Evolutionary conservation across 176 grass and related monocot genomes (phyloP), one percentile per base, ranked within the genome.

Genomic region (Aegilops sharonensis): DNA sequence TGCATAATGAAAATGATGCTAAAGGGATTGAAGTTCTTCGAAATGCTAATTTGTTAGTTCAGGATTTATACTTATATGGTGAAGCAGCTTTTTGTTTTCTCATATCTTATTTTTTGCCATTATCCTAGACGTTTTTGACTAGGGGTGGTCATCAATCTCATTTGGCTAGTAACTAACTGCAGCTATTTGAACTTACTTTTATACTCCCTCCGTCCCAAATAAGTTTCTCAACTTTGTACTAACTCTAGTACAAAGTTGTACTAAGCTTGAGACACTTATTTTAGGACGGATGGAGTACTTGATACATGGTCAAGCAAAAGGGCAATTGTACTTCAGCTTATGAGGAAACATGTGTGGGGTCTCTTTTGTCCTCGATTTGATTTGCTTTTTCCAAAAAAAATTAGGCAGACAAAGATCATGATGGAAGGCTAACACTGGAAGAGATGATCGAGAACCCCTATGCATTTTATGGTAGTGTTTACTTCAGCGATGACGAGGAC

Each of bases 391-490:
- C 5, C 43, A 47, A 66, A 64, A 81, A 66, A 67, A 29, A 89
- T 34, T 75, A 98, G 95, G 93, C 86, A 18, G 93, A 95, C 85
- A 86, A 79, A 83, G 86, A 98, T 87, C 87, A 88, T 45, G 95
- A 98, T 79, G 86, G 91, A 36, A 93, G 66, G 57, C 45, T 95
- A 80, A 92, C 80, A 34, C 85, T 98, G 82, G 88, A 91, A 32
- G 95, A 95, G 81, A 95, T 98, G 91, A 86, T 85, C 10, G 86
- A 94, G 11, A 91, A 86, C 72, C 93, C 91, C 9, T 92, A 93
- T 75, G 81, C 86, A 43, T 98, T 98, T 80, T 95, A 98, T 84
- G 92, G 91, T 35, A 92, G 93, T 43, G 82, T 94, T 72, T 91
- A 89, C 82, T 83, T 87, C 54, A 94, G 91, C 7, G 93, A 95